Evolutionary conservation across 441 rosid species (phyloP).

Genomic region (Gossypium schwendimanii): DNA sequence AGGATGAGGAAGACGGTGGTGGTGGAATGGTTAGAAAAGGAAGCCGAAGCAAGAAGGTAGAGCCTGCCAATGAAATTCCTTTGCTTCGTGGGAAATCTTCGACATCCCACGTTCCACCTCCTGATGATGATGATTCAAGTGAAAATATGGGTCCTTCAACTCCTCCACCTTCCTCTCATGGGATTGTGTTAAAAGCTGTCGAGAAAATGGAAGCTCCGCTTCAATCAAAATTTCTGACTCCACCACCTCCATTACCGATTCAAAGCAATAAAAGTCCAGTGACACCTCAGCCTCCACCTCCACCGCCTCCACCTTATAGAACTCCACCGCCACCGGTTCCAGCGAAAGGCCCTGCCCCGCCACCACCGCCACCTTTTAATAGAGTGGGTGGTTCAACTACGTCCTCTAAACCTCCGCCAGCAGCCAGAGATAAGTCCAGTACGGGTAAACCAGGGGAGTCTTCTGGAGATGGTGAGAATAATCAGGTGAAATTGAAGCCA

Average conservation of each 20-base stretch:
- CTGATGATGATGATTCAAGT: slow-evolving; percentile 4
- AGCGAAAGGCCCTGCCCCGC: slow-evolving; percentile 14
- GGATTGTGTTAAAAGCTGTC: slow-evolving; percentile 15
- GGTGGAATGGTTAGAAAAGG: slow-evolving; percentile 13
- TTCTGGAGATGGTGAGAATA: slow-evolving; percentile 22
- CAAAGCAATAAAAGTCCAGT: slow-evolving; percentile 10
- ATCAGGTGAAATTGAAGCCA: slow-evolving; percentile 72
- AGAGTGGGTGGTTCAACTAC: slow-evolving; percentile 23
- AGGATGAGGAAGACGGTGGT: slow-evolving; percentile 13
- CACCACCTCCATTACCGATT: slow-evolving; percentile 17
- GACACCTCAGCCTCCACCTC: slow-evolving; percentile 30
- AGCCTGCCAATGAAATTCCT: slow-evolving; percentile 42
- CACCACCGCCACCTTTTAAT: slow-evolving; percentile 32
- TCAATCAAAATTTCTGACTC: slow-evolving; percentile 34
- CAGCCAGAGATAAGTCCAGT: slow-evolving; percentile 18
- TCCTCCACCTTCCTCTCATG: slow-evolving; percentile 14
- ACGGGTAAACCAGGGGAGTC: slow-evolving; percentile 23
- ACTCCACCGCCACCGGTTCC: slow-evolving; percentile 19
- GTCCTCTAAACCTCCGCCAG: slow-evolving; percentile 38
- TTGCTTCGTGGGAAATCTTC: slow-evolving; percentile 67
- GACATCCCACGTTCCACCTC: slow-evolving; percentile 39
- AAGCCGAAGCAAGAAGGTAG: slow-evolving; percentile 17
- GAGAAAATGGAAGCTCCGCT: slow-evolving; percentile 21
- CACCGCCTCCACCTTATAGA: slow-evolving; percentile 25
- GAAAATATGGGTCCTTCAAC: slow-evolving; percentile 9